Percentiles rank a stretch among this genome's conserved stretches.
Evolutionary conservation across 345 rosid species (phyloP).

Genomic region (Mangifera indica): DNA sequence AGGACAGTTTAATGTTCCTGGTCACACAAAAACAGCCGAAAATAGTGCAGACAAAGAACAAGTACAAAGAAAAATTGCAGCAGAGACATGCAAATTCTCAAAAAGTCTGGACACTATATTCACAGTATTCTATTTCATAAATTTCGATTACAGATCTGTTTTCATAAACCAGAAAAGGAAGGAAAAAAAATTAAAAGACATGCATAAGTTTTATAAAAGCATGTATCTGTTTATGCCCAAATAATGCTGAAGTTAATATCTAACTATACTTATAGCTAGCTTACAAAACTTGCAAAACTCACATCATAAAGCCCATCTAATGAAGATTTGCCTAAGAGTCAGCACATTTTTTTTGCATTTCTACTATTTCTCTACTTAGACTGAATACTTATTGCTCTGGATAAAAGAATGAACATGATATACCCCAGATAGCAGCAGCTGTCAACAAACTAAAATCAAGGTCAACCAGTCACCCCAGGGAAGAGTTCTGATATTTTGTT

Average conservation of each 20-base stretch:
- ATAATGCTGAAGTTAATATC: background rate
- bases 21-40: background rate
- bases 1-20: background rate
- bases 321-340: constrained; percentile 1
- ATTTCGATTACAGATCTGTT: no score
- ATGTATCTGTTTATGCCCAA: background rate
- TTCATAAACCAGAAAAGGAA: no score
- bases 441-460: constrained; percentile 22
- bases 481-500: constrained; percentile 93
- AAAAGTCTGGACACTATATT: no score
- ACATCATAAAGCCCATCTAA: background rate
- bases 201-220: background rate
- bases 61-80: background rate
- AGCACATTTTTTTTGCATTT: background rate
- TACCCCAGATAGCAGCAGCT: constrained; percentile 15
- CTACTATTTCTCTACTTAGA: no score
- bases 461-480: constrained; percentile 71
- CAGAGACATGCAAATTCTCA: no score
- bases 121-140: no score
- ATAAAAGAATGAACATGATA: background rate
- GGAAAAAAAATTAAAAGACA: no score
- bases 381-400: background rate
- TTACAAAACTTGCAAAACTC: constrained; percentile 16
- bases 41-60: background rate
- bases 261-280: background rate